These are phyloP conservation scores for Maudiozyma bulderi DNA, from an alignment of 805 yeast species.

Conservation along the genomic window DNA sequence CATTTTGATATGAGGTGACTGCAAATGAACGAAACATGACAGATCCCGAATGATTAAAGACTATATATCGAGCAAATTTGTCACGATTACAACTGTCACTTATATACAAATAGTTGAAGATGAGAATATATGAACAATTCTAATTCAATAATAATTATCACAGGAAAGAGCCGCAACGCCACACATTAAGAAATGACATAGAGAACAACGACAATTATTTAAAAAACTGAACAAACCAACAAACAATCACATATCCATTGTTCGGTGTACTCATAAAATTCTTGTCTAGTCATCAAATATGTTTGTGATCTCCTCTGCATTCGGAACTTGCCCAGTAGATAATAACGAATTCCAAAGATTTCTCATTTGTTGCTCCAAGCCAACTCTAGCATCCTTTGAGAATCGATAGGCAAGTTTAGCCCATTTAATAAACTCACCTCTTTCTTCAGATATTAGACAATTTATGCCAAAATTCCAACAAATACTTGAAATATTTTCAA, in stretches of 20 bases:
- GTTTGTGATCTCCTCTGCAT: not conserved
- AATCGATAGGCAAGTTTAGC: conserved; percentile 23
- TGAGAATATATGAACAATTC: no score
- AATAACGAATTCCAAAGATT: conserved; percentile 26
- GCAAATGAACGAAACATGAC: not conserved
- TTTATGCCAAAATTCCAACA: conserved; percentile 35
- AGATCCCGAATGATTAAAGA: not conserved
- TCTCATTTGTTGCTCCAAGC: conserved; percentile 17
- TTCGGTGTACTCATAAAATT: not conserved
- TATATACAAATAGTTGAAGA: no score
- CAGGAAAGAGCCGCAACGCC: no score
- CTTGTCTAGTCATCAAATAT: not conserved
- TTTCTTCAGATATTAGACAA: conserved; percentile 15
- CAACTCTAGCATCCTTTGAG: conserved; percentile 21
- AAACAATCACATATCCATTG: no score
- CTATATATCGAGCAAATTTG: no score
- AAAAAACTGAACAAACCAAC: no score
- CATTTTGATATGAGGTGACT: not conserved
- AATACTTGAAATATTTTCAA: conserved; percentile 31
- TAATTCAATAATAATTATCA: no score
- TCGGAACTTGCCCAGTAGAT: conserved; percentile 6
- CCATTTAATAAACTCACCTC: conserved; percentile 19
- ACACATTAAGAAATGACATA: no score
- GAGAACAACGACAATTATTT: no score
- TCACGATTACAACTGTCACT: no score